Base-by-base conservation (phyloP, 2,329 filamentous ascomycete species). In the Fusarium tanahbumbuense region DNA sequence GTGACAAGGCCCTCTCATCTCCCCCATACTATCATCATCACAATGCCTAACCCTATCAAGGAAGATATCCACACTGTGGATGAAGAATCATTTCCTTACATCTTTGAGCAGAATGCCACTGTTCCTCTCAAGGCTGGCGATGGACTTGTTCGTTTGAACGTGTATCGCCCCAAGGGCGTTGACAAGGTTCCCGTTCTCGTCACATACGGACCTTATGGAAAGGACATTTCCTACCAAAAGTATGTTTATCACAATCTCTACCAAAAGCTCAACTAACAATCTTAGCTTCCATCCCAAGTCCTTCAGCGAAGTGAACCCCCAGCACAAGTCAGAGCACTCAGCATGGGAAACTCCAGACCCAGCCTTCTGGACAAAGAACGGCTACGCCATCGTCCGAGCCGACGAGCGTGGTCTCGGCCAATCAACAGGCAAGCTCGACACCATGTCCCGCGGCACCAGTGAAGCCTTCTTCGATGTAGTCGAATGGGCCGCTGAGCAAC, bases 191-290 rank as follows among this genome's bases (percentile, higher is more conserved):
- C 91, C 0, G 90, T 91, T 0, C 76, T 93, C 11, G 87, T 91
- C 4, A 93, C 90, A 0, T 93, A 93, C 68, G 91, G 91, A 0
- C 91, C 91, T 0, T 93, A 93, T 68, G 91, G 91, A 47, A 93
- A 93, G 71, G 90, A 93, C 71, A 91, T 92, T 37, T 86, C 83
- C 22, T 92, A 92, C 75, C 81, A 83, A 60, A 81, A 84, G 81
- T 28, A 28, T 4, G 27, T 28, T 11, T 28, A 11, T 28, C 27
- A 28, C 27, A 28, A 28, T 28, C 10, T 11, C 27, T 27, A 11
- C 27, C 27, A 28, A 28, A 28, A 6, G 11, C 6, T 0, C 3
- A 10, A 41, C 41, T 56, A 28, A 67, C 9, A 42, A 6, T 8
- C 22, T 28, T 16, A 82, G 78, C 52, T 85, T 83, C 68, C 78